Evolutionary conservation across 164 flowering plant genomes (phyloP).

Genomic region (Macadamia integrifolia): DNA sequence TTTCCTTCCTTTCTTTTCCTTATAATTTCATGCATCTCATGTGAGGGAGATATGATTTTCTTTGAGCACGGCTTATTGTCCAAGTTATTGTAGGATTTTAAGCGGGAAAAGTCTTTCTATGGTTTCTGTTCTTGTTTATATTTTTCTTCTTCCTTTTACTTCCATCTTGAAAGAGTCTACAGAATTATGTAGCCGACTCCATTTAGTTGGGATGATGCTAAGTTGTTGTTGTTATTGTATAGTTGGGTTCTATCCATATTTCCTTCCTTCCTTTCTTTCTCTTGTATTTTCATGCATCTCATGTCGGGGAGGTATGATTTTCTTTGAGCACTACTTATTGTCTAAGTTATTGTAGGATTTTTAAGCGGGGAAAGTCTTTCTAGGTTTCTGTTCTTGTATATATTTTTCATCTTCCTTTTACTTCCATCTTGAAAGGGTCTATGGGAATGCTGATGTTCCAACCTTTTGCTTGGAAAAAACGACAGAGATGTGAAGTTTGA

Average conservation of each 20-base stretch:
- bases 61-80: conserved; percentile 2
- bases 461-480: conserved; percentile 20
- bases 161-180: conserved; percentile 6
- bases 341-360: conserved; percentile 4
- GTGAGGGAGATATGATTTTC: conserved; percentile 17
- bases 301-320: conserved; percentile 17
- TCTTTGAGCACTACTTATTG: conserved; percentile 3
- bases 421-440: conserved; percentile 6
- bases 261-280: conserved; percentile 3
- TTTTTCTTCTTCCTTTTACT: conserved; percentile 1
- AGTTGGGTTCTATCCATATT: conserved; percentile 2
- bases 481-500: conserved; percentile 30
- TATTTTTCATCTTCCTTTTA: conserved; percentile 2
- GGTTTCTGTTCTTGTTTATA: conserved; percentile 1
- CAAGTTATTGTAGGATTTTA: conserved; percentile 5
- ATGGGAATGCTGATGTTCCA: conserved; percentile 42
- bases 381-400: background rate
- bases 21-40: conserved; percentile 27
- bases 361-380: conserved; percentile 6
- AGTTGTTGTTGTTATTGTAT: too few species aligned
- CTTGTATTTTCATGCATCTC: conserved; percentile 27
- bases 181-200: too few species aligned
- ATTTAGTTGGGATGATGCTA: too few species aligned
- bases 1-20: conserved; percentile 4
- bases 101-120: conserved; percentile 3